Percentiles rank a stretch among this genome's conserved stretches.
These are phyloP conservation scores for Microascus cirrosus DNA, from an alignment of 2,329 filamentous ascomycete genomes.

Conservation along the genomic window DNA sequence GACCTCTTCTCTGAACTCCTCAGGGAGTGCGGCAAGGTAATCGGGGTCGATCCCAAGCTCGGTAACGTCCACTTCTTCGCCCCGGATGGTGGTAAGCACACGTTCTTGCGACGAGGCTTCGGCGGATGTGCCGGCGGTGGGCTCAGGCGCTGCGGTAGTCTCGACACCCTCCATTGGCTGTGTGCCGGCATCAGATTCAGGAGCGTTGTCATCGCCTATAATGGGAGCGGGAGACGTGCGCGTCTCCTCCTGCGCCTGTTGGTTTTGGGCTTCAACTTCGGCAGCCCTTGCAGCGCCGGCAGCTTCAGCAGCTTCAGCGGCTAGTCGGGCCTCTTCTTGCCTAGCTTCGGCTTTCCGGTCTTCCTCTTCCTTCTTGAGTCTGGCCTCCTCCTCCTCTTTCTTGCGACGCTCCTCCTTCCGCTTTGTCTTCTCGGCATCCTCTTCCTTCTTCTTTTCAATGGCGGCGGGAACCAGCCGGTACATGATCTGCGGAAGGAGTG, in stretches of 20 bases:
- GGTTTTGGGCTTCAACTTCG: not conserved
- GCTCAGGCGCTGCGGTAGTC: slow-evolving; percentile 24
- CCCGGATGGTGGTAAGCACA: slow-evolving; percentile 73
- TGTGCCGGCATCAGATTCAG: slow-evolving; percentile 18
- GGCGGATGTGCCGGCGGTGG: slow-evolving; percentile 14
- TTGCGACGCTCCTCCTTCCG: slow-evolving; percentile 54
- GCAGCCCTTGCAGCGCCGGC: not conserved
- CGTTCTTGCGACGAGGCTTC: slow-evolving; percentile 25
- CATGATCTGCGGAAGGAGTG: slow-evolving; percentile 54
- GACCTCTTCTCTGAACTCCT: slow-evolving; percentile 92
- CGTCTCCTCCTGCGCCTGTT: not conserved
- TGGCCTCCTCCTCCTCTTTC: slow-evolving; percentile 57
- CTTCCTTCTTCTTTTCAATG: slow-evolving; percentile 65
- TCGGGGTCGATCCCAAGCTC: slow-evolving; percentile 88
- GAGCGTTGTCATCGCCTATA: not conserved
- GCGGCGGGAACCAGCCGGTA: slow-evolving; percentile 71
- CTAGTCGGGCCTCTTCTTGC: slow-evolving; percentile 1
- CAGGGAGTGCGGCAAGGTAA: slow-evolving; percentile 92
- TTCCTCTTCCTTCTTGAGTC: slow-evolving; percentile 56
- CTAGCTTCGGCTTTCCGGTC: slow-evolving; percentile 45
- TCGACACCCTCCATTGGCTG: slow-evolving; percentile 69
- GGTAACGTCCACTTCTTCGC: slow-evolving; percentile 84
- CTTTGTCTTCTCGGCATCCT: slow-evolving; percentile 45
- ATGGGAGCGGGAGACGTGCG: not conserved
- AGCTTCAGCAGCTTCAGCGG: slow-evolving; percentile 13